These are phyloP conservation scores for Aureobasidium sp. DNA, from an alignment of 2,329 filamentous ascomycete genomes.

Conservation along the genomic window DNA sequence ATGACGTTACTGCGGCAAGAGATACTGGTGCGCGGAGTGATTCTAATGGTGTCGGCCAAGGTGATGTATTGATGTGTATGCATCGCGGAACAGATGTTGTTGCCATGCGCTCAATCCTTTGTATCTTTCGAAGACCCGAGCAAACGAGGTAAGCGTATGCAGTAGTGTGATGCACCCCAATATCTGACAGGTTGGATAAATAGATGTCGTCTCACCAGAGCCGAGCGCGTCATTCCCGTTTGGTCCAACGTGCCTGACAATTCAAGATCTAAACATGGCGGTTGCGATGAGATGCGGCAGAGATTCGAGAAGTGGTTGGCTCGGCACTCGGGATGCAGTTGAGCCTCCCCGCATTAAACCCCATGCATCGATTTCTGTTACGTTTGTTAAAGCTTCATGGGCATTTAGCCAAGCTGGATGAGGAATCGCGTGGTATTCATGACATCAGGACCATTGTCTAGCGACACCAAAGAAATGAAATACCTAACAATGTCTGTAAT, in stretches of 20 bases:
- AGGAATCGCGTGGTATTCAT: not conserved
- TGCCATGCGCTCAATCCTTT: not conserved
- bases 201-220: not conserved
- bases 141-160: not conserved
- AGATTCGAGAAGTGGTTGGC: not conserved
- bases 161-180: not conserved
- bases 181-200: not conserved
- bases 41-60: conserved; percentile 10
- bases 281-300: not conserved
- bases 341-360: not conserved
- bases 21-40: conserved; percentile 19
- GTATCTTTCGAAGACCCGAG: not conserved
- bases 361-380: conserved; percentile 1
- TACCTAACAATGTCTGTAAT: not conserved
- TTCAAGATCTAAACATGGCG: not conserved
- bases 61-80: not conserved
- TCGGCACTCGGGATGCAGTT: not conserved
- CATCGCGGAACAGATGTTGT: not conserved
- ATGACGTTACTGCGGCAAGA: conserved; percentile 21
- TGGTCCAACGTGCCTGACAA: not conserved
- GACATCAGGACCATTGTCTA: conserved; percentile 9
- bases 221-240: conserved; percentile 1
- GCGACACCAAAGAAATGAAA: not conserved
- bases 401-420: not conserved
- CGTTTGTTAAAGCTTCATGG: not conserved